These are phyloP conservation scores for Bipolaris sorokiniana DNA, from an alignment of 2,329 filamentous ascomycete genomes.

Conservation along the genomic window DNA sequence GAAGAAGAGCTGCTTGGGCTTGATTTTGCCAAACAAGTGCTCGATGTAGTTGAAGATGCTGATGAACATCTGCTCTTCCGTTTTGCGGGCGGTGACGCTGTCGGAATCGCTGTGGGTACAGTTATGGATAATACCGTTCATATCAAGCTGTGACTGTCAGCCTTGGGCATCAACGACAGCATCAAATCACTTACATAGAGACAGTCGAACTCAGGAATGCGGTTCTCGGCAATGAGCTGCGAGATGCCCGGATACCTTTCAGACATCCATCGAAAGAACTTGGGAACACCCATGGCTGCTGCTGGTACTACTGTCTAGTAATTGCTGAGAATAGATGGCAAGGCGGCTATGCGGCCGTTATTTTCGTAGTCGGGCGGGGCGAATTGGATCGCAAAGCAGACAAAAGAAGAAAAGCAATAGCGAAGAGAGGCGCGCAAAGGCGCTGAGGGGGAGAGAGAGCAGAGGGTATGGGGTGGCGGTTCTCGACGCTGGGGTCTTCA, in stretches of 20 bases:
- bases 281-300: constrained; percentile 72
- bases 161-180: constrained; percentile 6
- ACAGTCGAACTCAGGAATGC: constrained; percentile 98
- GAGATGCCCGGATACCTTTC: constrained; percentile 99
- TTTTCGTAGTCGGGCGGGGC: neutral
- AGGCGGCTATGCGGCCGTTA: constrained; percentile 9
- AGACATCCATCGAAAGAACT: constrained; percentile 99
- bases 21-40: constrained; percentile 97
- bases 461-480: constrained; percentile 34
- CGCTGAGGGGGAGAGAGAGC: constrained; percentile 24
- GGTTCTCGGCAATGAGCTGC: constrained; percentile 96
- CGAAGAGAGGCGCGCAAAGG: constrained; percentile 14
- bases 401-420: constrained; percentile 3
- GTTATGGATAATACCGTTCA: constrained; percentile 99
- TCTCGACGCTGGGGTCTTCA: constrained; percentile 51
- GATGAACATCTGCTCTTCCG: constrained; percentile 99
- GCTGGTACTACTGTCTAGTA: constrained; percentile 27
- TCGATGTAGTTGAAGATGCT: constrained; percentile 99
- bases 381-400: constrained; percentile 8
- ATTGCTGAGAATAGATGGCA: constrained; percentile 21
- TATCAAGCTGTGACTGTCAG: constrained; percentile 68
- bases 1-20: constrained; percentile 97
- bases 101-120: constrained; percentile 97
- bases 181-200: constrained; percentile 70
- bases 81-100: constrained; percentile 88